Base-by-base conservation (phyloP, 2,329 filamentous ascomycete species). In the Cordyceps sp. region DNA sequence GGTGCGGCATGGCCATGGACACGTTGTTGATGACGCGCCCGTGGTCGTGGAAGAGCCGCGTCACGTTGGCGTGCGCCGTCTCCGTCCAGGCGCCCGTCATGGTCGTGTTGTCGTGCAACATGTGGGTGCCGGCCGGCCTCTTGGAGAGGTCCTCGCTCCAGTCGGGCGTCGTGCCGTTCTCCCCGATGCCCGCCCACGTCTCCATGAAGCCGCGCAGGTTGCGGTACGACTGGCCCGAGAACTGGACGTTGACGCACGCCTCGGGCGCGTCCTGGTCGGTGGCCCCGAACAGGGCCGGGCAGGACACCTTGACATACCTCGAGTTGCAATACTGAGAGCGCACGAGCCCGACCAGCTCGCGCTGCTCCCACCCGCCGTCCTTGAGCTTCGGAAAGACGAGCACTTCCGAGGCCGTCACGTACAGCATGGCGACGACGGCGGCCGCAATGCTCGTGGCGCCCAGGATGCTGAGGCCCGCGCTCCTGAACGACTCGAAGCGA, bases 1-100 rank as follows among this genome's bases (percentile, higher is more conserved):
- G 61, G 42, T 90, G 82, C 0, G 82, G 82, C 66, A 86, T 77
- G 0, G 79, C 78, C 40, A 86, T 61, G 0, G 77, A 80, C 18
- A 84, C 70, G 39, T 86, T 85, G 47, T 85, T 81, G 43, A 88
- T 58, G 24, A 78, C 61, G 18, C 78, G 62, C 0, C 58, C 53
- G 33, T 69, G 49, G 10, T 59, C 46, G 5, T 59, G 46, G 4
- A 64, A 76, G 0, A 61, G 54, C 4, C 55, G 49, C 0, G 61
- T 59, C 14, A 73, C 64, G 34, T 81, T 59, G 22, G 62, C 53
- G 8, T 62, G 54, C 2, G 63, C 43, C 0, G 52, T 58, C 35
- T 78, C 63, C 24, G 85, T 71, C 81, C 81, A 90, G 2, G 69
- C 61, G 0, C 72, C 75, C 2, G 55, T 62, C 33, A 86, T 59